A percentile compares a stretch with the other conserved stretches of the same genome.
These are phyloP conservation scores for Psilocybe tampanensis DNA, from an alignment of 768 basidiomycete genomes.

Conservation along the genomic window DNA sequence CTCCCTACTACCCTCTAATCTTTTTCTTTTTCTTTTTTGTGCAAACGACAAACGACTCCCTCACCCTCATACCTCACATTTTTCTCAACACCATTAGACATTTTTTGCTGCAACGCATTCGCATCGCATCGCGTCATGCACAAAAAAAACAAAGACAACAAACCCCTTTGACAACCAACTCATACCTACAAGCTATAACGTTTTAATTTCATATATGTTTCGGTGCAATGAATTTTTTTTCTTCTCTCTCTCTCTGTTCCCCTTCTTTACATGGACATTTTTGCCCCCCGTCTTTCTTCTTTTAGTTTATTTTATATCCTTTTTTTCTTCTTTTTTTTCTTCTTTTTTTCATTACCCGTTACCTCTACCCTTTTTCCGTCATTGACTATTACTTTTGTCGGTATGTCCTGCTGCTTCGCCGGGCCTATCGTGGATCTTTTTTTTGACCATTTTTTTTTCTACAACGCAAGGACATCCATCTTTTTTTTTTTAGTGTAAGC, in stretches of 20 bases:
- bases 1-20: constrained; percentile 13
- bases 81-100: no score
- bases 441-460: not conserved
- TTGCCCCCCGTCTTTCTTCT: no score
- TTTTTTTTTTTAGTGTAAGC: constrained; percentile 4
- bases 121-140: not conserved
- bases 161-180: constrained; percentile 19
- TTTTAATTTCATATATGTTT: constrained; percentile 31
- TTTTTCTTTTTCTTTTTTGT: no score
- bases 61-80: constrained; percentile 25
- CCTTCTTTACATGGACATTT: no score
- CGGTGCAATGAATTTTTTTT: constrained; percentile 34
- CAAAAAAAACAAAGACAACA: no score
- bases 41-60: no score
- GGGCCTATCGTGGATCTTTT: constrained; percentile 3
- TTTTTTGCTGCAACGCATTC: no score
- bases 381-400: not conserved
- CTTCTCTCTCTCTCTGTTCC: no score
- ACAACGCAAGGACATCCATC: constrained; percentile 7
- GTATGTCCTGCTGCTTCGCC: not conserved
- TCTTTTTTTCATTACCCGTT: not conserved
- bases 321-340: not conserved
- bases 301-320: constrained; percentile 31
- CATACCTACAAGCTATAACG: no score
- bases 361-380: not conserved